Percentiles rank a stretch among this genome's conserved stretches.
Conservation (phyloP, 768 basidiomycete genomes). For the Auricularia sp. region DNA sequence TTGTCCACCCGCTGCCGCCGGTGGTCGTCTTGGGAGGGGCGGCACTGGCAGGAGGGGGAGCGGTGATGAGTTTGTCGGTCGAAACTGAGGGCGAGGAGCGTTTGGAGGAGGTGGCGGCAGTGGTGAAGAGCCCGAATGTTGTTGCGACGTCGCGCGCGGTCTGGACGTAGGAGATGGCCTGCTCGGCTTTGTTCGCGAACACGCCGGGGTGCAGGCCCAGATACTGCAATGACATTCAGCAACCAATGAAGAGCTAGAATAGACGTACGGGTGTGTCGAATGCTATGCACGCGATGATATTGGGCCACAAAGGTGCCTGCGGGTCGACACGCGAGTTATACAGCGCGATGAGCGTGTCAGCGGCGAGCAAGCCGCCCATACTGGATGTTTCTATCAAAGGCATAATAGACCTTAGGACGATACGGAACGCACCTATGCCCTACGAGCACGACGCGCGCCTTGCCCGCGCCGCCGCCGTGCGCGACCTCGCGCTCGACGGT, state of each 20-base stretch:
- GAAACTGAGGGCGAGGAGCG: background rate
- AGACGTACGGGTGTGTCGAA: slow-evolving; percentile 80
- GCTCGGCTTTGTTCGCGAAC: slow-evolving; percentile 74
- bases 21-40: slow-evolving; percentile 3
- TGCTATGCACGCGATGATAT: slow-evolving; percentile 72
- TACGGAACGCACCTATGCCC: slow-evolving; percentile 61
- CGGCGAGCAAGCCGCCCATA: slow-evolving; percentile 87
- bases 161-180: slow-evolving; percentile 60
- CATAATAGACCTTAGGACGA: background rate
- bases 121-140: slow-evolving; percentile 41
- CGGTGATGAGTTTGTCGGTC: slow-evolving; percentile 13
- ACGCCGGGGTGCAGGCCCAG: slow-evolving; percentile 78
- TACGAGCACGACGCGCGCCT: slow-evolving; percentile 73
- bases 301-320: slow-evolving; percentile 72
- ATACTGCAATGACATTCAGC: slow-evolving; percentile 41
- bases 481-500: slow-evolving; percentile 80
- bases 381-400: slow-evolving; percentile 30
- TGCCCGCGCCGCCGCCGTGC: slow-evolving; percentile 61
- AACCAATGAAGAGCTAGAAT: background rate
- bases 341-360: slow-evolving; percentile 74
- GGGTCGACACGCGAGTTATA: slow-evolving; percentile 54
- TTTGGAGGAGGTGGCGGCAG: slow-evolving; percentile 23
- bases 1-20: slow-evolving; percentile 36
- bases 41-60: slow-evolving; percentile 14
- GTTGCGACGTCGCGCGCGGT: slow-evolving; percentile 56